Conservation (phyloP, 805 yeast genomes). For the Saccharomyces paradoxus region DNA sequence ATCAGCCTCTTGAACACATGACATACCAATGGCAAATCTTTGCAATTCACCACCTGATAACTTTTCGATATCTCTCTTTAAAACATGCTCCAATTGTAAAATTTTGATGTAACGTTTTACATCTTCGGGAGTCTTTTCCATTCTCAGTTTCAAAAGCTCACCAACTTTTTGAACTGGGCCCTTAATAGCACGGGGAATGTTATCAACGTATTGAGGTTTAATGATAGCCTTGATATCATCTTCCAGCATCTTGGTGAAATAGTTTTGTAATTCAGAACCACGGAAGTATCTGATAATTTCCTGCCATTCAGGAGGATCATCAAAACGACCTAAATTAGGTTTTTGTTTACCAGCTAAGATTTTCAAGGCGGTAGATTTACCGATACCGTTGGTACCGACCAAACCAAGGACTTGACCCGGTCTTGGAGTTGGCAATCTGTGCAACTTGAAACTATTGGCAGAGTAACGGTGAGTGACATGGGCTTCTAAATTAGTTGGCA, state of each 20-base stretch:
- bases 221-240: conserved; percentile 93
- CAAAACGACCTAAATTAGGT: conserved; percentile 90
- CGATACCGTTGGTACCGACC: conserved; percentile 98
- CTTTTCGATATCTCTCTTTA: conserved; percentile 81
- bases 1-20: conserved; percentile 88
- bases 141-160: conserved; percentile 65
- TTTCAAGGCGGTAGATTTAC: conserved; percentile 94
- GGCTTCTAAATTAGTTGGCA: conserved; percentile 88
- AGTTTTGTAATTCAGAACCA: conserved; percentile 95
- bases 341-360: conserved; percentile 95
- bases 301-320: conserved; percentile 96
- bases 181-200: conserved; percentile 91
- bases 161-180: conserved; percentile 85
- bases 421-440: conserved; percentile 95
- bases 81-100: conserved; percentile 66
- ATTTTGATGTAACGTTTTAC: conserved; percentile 58
- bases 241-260: conserved; percentile 86
- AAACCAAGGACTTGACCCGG: conserved; percentile 97
- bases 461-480: conserved; percentile 96
- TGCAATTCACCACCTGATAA: conserved; percentile 98
- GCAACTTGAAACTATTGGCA: conserved; percentile 94
- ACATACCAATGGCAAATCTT: conserved; percentile 96
- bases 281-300: conserved; percentile 85
- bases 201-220: conserved; percentile 98
- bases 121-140: conserved; percentile 56